Conservation (phyloP, 495 filamentous ascomycete genomes). For the Cetradonia linearis region DNA sequence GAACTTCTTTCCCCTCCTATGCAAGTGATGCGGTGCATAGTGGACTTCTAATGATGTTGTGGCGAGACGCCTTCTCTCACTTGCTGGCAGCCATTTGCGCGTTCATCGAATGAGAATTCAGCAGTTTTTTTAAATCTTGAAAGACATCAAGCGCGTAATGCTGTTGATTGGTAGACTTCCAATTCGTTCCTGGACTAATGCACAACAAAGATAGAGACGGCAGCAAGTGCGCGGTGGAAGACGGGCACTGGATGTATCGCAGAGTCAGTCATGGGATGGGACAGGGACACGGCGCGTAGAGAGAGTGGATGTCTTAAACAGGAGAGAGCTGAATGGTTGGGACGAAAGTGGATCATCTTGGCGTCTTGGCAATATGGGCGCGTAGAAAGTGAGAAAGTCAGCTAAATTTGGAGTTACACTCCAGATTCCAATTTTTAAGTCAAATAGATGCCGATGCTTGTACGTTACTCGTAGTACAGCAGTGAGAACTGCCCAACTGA, state of each 20-base stretch:
- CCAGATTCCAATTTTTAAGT: background rate
- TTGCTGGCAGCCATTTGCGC: background rate
- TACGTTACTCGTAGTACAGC: background rate
- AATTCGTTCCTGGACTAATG: slow-evolving; percentile 8
- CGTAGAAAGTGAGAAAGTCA: background rate
- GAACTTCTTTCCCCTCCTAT: background rate
- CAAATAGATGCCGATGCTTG: background rate
- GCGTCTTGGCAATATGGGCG: slow-evolving; percentile 7
- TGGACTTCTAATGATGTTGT: background rate
- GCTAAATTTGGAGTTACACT: background rate
- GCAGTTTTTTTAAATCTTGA: background rate
- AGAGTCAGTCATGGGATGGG: background rate
- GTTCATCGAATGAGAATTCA: background rate
- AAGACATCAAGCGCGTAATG: slow-evolving; percentile 15
- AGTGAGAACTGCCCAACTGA: background rate
- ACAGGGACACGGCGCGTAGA: slow-evolving; percentile 6
- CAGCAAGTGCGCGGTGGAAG: background rate
- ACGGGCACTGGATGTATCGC: background rate
- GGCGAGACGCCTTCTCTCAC: slow-evolving; percentile 9
- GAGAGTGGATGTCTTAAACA: slow-evolving; percentile 1
- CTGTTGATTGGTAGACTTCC: slow-evolving; percentile 14
- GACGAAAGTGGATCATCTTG: background rate
- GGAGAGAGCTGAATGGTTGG: background rate
- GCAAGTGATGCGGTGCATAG: slow-evolving; percentile 11
- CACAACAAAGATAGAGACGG: background rate